Percentiles rank a stretch among this genome's conserved stretches.
phyloP scores from a whole-genome alignment of 2,329 filamentous ascomycete species.

The Diplocarpon rosae region DNA sequence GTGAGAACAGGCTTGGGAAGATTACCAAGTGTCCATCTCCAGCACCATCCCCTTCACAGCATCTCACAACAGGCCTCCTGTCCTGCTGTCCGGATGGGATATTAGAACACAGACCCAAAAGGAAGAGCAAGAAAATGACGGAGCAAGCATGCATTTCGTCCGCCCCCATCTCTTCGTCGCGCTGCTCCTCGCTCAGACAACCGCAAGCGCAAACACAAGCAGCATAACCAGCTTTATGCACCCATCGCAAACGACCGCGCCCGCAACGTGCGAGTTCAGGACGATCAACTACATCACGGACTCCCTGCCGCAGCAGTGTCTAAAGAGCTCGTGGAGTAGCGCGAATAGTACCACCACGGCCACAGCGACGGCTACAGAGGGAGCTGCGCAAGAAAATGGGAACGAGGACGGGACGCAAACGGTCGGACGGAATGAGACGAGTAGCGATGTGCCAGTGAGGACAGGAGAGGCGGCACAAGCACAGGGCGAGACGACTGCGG shows the following conservation, averaged over 20 bases:
- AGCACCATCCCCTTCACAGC: neutral
- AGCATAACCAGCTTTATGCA: constrained; percentile 15
- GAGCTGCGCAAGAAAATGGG: neutral
- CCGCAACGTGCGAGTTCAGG: constrained; percentile 22
- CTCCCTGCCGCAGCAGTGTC: constrained; percentile 25
- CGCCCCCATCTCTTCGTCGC: constrained; percentile 7
- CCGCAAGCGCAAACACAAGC: constrained; percentile 9
- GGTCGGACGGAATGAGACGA: neutral
- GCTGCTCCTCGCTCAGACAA: constrained; percentile 11
- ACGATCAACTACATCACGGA: constrained; percentile 30
- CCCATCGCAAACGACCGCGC: neutral
- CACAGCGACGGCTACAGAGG: constrained; percentile 1
- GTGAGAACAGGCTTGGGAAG: too few species aligned
- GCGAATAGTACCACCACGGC: constrained; percentile 10
- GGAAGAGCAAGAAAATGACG: constrained; percentile 6
- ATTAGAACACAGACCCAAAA: too few species aligned
- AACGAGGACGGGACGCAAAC: neutral
- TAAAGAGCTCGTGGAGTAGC: constrained; percentile 23
- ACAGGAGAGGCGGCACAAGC: neutral
- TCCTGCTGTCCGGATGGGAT: neutral
- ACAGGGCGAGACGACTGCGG: neutral
- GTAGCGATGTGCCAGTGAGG: neutral
- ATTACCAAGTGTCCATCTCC: too few species aligned
- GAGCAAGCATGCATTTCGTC: constrained; percentile 6
- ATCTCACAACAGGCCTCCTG: neutral